Base-by-base conservation (phyloP, 169 alveolate species). In the Plasmodium fragile region DNA sequence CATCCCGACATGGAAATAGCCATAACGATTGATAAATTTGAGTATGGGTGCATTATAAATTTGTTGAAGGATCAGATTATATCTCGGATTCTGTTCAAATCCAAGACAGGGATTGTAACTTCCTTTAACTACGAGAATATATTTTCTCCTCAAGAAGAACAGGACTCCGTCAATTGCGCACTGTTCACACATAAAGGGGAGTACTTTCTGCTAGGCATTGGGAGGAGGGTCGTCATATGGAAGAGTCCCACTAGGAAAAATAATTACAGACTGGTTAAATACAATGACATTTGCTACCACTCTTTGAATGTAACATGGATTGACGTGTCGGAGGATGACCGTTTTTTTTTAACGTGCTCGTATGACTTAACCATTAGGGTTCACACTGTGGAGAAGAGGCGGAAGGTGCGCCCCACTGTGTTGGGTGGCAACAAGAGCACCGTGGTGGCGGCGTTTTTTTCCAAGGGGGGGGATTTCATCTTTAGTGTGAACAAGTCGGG, bases 351-450 rank as follows among this genome's bases (percentile, higher is more conserved):
- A 32, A 96, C 98, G 0, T 65, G 97, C 6, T 95, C 98, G 7
- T 94, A 92, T 65, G 98, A 97, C 80, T 36, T 96, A 93, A 97
- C 98, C 13, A 97, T 97, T 18, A 92, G 98, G 81, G 95, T 97
- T 30, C 96, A 97, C 95, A 95, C 97, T 0, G 96, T 94, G 22
- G 95, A 96, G 45, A 95, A 94, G 28, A 92, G 92, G 30, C 81
- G 49, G 53, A 92, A 95, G 43, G 94, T 96, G 72, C 95, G 95
- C 11, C 97, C 98, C 28, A 93, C 95, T 4, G 96, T 98, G 8
- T 95, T 97, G 69, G 95, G 96, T 28, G 96, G 96, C 7, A 97
- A 96, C 89, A 93, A 97, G 36, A 95, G 96, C 25, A 95, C 98
- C 32, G 97, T 97, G 0, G 95, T 93, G 43, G 96, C 96, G 16